Percentiles rank a stretch among this genome's conserved stretches.
Evolutionary conservation across 805 yeast genomes (phyloP).

Genomic region (Wickerhamomyces kurtzmanii): DNA sequence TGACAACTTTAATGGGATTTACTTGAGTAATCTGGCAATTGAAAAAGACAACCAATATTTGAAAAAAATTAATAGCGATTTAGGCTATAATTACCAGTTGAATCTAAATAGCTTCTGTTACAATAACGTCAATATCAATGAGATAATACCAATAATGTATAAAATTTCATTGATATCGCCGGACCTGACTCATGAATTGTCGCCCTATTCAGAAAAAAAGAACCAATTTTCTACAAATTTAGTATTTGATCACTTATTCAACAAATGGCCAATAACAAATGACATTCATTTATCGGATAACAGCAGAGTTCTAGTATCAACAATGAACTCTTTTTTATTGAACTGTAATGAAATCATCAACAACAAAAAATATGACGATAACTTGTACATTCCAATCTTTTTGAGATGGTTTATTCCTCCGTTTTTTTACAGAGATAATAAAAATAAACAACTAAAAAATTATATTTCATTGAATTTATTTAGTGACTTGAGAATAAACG

Average conservation of each 20-base stretch:
- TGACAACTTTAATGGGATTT: constrained; percentile 7
- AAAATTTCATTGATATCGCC: constrained; percentile 11
- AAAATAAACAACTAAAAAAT: constrained; percentile 3
- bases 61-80: constrained; percentile 4
- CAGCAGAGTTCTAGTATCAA: constrained; percentile 9
- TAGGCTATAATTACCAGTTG: constrained; percentile 12
- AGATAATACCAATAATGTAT: constrained; percentile 14
- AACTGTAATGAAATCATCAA: constrained; percentile 6
- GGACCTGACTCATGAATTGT: constrained; percentile 5
- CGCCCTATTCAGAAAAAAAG: constrained; percentile 9
- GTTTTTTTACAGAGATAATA: constrained; percentile 3
- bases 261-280: constrained; percentile 15
- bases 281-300: constrained; percentile 12
- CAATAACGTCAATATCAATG: constrained; percentile 1
- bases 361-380: background rate
- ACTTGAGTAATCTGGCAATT: constrained; percentile 8
- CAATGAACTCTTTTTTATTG: constrained; percentile 11
- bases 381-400: constrained; percentile 9
- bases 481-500: constrained; percentile 5
- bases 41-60: constrained; percentile 2
- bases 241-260: no score
- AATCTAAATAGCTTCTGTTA: constrained; percentile 7
- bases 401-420: constrained; percentile 11
- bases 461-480: constrained; percentile 6
- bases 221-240: no score